These are phyloP conservation scores for Mucor sp. DNA, from an alignment of 371 early-diverging fungal genomes.

Conservation along the genomic window DNA sequence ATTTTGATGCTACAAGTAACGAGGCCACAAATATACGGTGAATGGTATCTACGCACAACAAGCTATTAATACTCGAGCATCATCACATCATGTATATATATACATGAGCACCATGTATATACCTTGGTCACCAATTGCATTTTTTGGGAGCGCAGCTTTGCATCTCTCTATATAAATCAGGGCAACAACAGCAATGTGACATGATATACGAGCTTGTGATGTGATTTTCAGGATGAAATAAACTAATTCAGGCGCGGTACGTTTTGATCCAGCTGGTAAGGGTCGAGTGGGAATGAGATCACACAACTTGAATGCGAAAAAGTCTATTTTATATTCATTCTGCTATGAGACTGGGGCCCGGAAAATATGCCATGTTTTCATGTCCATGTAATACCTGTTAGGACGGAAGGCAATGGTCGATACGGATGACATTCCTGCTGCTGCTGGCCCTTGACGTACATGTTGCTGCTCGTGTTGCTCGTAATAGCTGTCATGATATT, in stretches of 20 bases:
- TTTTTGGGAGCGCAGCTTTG: constrained; percentile 32
- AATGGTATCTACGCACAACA: constrained; percentile 29
- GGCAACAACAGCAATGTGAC: constrained; percentile 35
- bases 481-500: neutral
- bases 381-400: constrained; percentile 16
- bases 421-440: neutral
- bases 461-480: neutral
- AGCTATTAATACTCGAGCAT: neutral
- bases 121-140: constrained; percentile 38
- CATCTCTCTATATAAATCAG: constrained; percentile 36
- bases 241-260: constrained; percentile 30
- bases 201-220: constrained; percentile 29
- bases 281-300: constrained; percentile 31
- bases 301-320: constrained; percentile 32
- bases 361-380: neutral
- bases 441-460: neutral
- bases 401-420: constrained; percentile 20
- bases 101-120: neutral
- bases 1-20: constrained; percentile 71
- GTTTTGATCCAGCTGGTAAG: constrained; percentile 17
- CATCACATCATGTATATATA: neutral
- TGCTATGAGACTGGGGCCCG: neutral
- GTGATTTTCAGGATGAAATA: constrained; percentile 34
- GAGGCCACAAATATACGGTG: constrained; percentile 80
- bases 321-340: constrained; percentile 16